Evolutionary conservation across 2,329 filamentous ascomycete species (phyloP).

Genomic region (Neurospora sp.): DNA sequence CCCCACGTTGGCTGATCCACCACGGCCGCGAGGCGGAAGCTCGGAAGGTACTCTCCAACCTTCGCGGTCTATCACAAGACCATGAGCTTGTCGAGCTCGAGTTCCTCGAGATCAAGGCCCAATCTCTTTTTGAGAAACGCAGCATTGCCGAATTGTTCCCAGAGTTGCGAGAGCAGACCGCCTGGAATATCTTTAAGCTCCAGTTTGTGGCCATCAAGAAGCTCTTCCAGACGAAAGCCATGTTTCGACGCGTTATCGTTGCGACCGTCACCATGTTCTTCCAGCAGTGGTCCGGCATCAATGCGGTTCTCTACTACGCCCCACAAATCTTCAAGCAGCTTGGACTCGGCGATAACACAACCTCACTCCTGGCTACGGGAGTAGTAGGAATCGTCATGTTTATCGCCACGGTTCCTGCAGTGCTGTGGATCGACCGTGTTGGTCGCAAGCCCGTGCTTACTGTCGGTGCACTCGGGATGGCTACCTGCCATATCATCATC

Average conservation of each 20-base stretch:
- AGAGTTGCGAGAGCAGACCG: conserved; percentile 47
- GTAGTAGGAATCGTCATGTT: conserved; percentile 66
- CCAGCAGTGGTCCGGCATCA: conserved; percentile 43
- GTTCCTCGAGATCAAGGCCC: conserved; percentile 75
- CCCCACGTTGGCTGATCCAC: conserved; percentile 65
- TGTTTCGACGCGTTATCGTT: conserved; percentile 57
- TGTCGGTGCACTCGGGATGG: conserved; percentile 61
- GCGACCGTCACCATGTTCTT: conserved; percentile 55
- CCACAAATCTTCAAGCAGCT: conserved; percentile 61
- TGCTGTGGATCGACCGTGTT: conserved; percentile 55
- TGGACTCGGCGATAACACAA: conserved; percentile 42
- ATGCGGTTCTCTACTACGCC: conserved; percentile 58
- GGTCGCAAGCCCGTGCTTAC: conserved; percentile 54
- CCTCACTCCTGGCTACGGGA: conserved; percentile 56
- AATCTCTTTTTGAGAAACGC: conserved; percentile 68
- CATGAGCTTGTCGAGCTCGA: conserved; percentile 65
- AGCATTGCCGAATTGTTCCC: conserved; percentile 60
- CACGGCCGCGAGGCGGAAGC: conserved; percentile 61
- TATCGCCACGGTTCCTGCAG: conserved; percentile 55
- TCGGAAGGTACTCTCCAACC: conserved; percentile 48
- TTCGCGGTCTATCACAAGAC: conserved; percentile 51
- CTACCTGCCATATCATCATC: conserved; percentile 60
- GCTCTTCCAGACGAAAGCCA: conserved; percentile 54
- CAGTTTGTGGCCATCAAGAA: conserved; percentile 59
- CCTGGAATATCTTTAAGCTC: conserved; percentile 55